Base-by-base conservation (phyloP, 2,329 filamentous ascomycete genomes). In the Blastomyces percursus region DNA sequence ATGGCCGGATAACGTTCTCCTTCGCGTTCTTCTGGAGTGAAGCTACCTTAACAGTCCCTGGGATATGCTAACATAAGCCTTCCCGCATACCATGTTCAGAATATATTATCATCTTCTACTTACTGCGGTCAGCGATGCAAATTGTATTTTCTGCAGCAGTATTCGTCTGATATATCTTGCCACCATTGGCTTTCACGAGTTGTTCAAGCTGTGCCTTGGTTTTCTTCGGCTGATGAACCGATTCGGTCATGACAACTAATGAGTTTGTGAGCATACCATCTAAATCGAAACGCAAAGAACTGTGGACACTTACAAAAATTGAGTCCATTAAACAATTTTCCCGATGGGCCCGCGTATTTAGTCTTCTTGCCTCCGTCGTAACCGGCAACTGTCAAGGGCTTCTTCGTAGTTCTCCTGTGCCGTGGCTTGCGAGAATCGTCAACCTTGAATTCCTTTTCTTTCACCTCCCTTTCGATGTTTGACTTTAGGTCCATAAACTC, bases 161-260 rank as follows among this genome's bases (percentile, higher is more conserved):
- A 7, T 90, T 83, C 12, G 86, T 86, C 71, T 96, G 91, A 8
- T 87, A 88, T 40, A 96, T 81, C 11, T 77, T 84, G 6, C 91
- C 94, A 3, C 93, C 93, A 65, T 96, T 86, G 5, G 86, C 83
- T 73, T 94, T 96, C 69, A 97, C 83, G 0, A 96, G 75, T 9
- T 84, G 79, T 73, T 97, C 92, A 1, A 99, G 78, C 66, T 95
- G 86, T 0, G 82, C 79, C 73, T 96, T 96, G 6, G 82, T 82
- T 72, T 85, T 91, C 74, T 90, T 94, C 30, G 79, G 76, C 0
- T 90, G 89, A 27, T 63, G 54, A 12, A 63, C 19, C 1, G 64
- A 60, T 40, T 67, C 66, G 1, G 88, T 92, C 71, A 96, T 82
- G 24, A 97, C 83, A 70, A 78, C 79, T 80, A 61, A 12, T 32